Percentiles rank a stretch among this genome's conserved stretches.
Evolutionary conservation across 352 stramenopile species (phyloP).

Genomic region (Pythium dissimile): DNA sequence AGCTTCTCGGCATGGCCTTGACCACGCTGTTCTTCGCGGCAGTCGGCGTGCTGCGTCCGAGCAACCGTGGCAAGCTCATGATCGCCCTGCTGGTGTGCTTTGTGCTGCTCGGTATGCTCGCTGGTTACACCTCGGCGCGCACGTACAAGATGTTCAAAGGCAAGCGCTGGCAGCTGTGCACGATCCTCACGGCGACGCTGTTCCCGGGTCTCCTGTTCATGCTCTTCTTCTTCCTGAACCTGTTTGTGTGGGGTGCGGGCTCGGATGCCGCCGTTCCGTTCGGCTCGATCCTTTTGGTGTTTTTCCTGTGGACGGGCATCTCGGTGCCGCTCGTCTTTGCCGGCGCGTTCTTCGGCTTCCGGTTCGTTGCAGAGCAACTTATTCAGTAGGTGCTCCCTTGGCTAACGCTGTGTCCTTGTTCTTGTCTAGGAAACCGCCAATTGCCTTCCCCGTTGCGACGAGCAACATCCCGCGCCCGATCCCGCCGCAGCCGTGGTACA

Average conservation of each 20-base stretch:
- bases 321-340: slow-evolving; percentile 98
- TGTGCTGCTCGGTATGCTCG: slow-evolving; percentile 95
- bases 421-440: slow-evolving; percentile 58
- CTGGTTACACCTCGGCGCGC: slow-evolving; percentile 94
- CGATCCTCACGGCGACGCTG: slow-evolving; percentile 92
- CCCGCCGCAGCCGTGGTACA: slow-evolving; percentile 98
- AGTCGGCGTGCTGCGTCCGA: slow-evolving; percentile 94
- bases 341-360: slow-evolving; percentile 98
- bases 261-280: slow-evolving; percentile 95
- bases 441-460: slow-evolving; percentile 96
- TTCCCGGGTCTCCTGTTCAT: slow-evolving; percentile 97
- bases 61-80: slow-evolving; percentile 97
- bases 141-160: slow-evolving; percentile 99
- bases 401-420: slow-evolving; percentile 3
- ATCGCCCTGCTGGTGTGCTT: slow-evolving; percentile 98
- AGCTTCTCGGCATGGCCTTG: slow-evolving; percentile 96
- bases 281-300: slow-evolving; percentile 95
- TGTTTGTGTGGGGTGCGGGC: slow-evolving; percentile 93
- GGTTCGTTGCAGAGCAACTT: slow-evolving; percentile 45
- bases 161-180: slow-evolving; percentile 98
- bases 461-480: slow-evolving; percentile 98
- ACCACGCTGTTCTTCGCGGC: slow-evolving; percentile 97
- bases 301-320: slow-evolving; percentile 99
- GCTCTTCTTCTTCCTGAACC: slow-evolving; percentile 97
- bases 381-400: too few species aligned